A percentile compares a stretch with the other conserved stretches of the same genome.
Conservation (phyloP, 345 rosid species). For the Raphanus sativus region DNA sequence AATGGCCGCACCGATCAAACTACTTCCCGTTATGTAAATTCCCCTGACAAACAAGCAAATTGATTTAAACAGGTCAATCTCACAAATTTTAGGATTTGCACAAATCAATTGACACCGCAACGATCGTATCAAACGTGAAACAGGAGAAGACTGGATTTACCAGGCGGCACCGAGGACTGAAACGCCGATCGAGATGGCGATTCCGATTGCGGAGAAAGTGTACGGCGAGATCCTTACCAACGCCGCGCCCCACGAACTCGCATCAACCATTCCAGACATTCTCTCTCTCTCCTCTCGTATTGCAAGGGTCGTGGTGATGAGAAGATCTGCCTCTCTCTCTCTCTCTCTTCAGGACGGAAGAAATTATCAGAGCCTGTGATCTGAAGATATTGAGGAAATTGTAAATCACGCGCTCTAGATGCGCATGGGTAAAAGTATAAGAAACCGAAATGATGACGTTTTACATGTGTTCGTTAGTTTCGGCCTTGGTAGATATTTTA, state of each 20-base stretch:
- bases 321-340: constrained; percentile 26
- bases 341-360: not conserved
- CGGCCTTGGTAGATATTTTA: not conserved
- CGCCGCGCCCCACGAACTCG: constrained; percentile 82
- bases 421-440: not conserved
- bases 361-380: constrained; percentile 6
- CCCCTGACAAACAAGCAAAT: constrained; percentile 49
- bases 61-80: not conserved
- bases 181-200: constrained; percentile 92
- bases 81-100: not conserved
- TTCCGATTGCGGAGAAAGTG: constrained; percentile 92
- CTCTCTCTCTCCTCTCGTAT: not conserved
- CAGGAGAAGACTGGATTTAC: constrained; percentile 40
- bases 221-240: constrained; percentile 84
- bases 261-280: constrained; percentile 46
- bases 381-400: not conserved
- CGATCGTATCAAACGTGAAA: not conserved
- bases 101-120: not conserved
- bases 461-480: not conserved
- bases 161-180: constrained; percentile 99
- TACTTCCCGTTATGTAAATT: constrained; percentile 94
- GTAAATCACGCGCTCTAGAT: not conserved
- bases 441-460: not conserved
- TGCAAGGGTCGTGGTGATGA: constrained; percentile 21
- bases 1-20: constrained; percentile 97